Evolutionary conservation across 2,329 filamentous ascomycete species (phyloP).

Genomic region (Exophiala bonariae): DNA sequence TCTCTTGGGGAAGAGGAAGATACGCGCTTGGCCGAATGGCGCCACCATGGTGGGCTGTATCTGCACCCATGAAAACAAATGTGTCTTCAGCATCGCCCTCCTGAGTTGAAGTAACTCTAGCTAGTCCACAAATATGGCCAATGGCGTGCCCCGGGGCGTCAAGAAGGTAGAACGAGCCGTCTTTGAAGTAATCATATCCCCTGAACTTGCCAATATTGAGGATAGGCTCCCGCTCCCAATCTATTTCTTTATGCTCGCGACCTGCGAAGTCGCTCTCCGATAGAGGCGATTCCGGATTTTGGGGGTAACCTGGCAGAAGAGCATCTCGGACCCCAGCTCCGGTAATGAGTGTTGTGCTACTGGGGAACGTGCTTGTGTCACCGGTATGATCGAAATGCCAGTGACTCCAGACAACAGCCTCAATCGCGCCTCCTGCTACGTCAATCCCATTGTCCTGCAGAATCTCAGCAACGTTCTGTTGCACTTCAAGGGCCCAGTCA

Average conservation of each 20-base stretch:
- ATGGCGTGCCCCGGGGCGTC: constrained; percentile 48
- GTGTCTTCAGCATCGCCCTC: constrained; percentile 30
- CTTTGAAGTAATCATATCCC: constrained; percentile 42
- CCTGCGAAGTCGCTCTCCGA: constrained; percentile 36
- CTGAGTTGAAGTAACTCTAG: constrained; percentile 43
- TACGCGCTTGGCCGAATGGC: constrained; percentile 32
- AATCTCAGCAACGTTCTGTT: constrained; percentile 30
- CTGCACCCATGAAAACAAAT: constrained; percentile 54
- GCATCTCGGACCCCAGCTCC: constrained; percentile 48
- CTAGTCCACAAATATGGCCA: constrained; percentile 52
- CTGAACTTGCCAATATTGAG: constrained; percentile 38
- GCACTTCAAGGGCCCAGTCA: constrained; percentile 17
- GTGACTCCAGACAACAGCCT: constrained; percentile 33
- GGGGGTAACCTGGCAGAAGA: constrained; percentile 51
- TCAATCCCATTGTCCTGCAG: constrained; percentile 26
- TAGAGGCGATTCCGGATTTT: constrained; percentile 35
- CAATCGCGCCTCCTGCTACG: constrained; percentile 23
- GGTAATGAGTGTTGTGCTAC: constrained; percentile 49
- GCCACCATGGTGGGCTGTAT: constrained; percentile 45
- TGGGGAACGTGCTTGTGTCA: constrained; percentile 49
- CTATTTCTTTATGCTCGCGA: constrained; percentile 26
- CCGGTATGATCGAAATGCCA: constrained; percentile 49
- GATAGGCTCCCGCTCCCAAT: constrained; percentile 34
- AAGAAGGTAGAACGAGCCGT: constrained; percentile 44
- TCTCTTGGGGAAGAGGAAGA: constrained; percentile 29